Percentiles rank a stretch among this genome's conserved stretches.
Evolutionary conservation across 2,329 filamentous ascomycete genomes (phyloP).

Genomic region (Rhynchosporium secalis): DNA sequence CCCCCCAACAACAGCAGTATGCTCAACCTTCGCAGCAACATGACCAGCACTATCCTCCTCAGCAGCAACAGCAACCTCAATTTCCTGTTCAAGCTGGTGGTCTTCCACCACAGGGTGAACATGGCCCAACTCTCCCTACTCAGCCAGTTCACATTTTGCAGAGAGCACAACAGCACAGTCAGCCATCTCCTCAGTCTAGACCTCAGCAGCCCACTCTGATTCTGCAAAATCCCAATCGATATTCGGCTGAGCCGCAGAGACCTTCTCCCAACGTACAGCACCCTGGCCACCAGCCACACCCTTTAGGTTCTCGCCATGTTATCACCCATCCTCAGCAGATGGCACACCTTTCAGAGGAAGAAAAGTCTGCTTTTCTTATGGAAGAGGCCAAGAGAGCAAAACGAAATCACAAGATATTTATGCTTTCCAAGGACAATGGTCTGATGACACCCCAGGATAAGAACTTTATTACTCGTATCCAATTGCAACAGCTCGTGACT

Average conservation of each 20-base stretch:
- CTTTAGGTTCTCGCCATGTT: conserved; percentile 47
- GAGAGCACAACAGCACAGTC: conserved; percentile 31
- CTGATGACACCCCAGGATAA: conserved; percentile 99
- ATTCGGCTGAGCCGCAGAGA: conserved; percentile 49
- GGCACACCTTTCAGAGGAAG: conserved; percentile 76
- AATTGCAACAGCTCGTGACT: conserved; percentile 91
- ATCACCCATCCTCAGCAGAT: conserved; percentile 73
- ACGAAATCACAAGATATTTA: conserved; percentile 96
- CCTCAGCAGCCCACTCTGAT: conserved; percentile 70
- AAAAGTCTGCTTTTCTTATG: conserved; percentile 78
- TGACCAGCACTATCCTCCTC: conserved; percentile 30
- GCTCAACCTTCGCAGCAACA: conserved; percentile 32
- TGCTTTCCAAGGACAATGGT: conserved; percentile 90
- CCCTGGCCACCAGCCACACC: conserved; percentile 39
- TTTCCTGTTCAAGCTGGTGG: conserved; percentile 30
- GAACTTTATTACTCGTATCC: conserved; percentile 98
- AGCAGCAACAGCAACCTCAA: conserved; percentile 35
- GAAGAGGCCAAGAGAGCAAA: conserved; percentile 95
- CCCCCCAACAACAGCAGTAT: conserved; percentile 25
- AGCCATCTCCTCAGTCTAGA: conserved; percentile 44
- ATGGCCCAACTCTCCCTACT: conserved; percentile 23
- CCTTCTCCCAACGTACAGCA: conserved; percentile 43
- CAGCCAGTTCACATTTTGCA: conserved; percentile 37
- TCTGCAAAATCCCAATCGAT: conserved; percentile 74
- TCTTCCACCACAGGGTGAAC: conserved; percentile 31